Base-by-base conservation (phyloP, 192 early-diverging fungal genomes). In the Gamsiella multidivaricata region DNA sequence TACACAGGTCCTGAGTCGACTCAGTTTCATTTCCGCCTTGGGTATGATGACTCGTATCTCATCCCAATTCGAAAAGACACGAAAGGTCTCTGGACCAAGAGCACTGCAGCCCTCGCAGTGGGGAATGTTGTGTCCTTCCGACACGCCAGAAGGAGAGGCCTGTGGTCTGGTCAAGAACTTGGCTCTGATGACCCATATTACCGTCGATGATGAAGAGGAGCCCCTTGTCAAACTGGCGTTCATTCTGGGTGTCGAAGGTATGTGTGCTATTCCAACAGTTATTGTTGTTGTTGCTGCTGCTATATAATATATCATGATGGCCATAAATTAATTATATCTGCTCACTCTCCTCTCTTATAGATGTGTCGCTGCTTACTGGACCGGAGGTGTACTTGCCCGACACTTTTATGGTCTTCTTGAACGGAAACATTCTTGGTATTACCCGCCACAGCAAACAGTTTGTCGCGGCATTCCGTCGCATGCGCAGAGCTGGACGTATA, bases 161-260 rank as follows among this genome's bases (percentile, higher is more conserved):
- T 98, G 97, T 78, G 97, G 97, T 61, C 83, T 98, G 45, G 93
- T 98, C 50, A 97, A 97, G 85, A 98, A 98, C 61, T 84, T 98
- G 85, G 97, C 97, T 6, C 85, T 98, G 32, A 97, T 98, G 96
- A 96, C 96, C 6, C 97, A 98, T 83, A 98, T 98, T 82, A 98
- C 97, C 3, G 96, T 95, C 5, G 95, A 97, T 70, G 89, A 91
- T 39, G 96, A 96, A 59, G 96, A 97, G 68, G 86, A 82, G 18
- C 91, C 92, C 1, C 87, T 98, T 12, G 74, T 85, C 32, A 83
- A 89, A 47, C 85, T 97, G 15, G 88, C 91, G 0, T 97, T 91
- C 84, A 86, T 91, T 43, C 86, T 99, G 14, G 97, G 97, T 55
- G 92, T 95, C 31, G 94, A 97, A 85, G 82, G 84, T 86, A 57